phyloP scores from a whole-genome alignment of 805 yeast genomes.

The Lipomyces oligophaga region DNA sequence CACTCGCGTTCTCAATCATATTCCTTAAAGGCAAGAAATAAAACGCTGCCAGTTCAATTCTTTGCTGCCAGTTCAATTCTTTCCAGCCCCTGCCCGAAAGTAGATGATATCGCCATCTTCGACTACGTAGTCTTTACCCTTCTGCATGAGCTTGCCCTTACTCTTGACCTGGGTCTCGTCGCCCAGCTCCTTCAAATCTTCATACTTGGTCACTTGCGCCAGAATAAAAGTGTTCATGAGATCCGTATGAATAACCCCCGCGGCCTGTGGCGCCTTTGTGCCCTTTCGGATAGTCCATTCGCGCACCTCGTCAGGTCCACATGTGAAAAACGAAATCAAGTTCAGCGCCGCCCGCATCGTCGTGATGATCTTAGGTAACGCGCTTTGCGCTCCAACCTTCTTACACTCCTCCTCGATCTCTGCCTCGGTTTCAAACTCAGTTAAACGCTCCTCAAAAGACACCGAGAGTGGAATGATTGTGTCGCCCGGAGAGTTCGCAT shows the following conservation, averaged over 20 bases:
- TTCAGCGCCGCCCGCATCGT: constrained; percentile 83
- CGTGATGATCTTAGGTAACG: constrained; percentile 79
- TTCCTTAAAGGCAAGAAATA: too few species aligned
- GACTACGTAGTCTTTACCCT: constrained; percentile 92
- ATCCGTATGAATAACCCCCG: constrained; percentile 96
- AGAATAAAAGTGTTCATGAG: constrained; percentile 90
- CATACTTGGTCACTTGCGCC: constrained; percentile 87
- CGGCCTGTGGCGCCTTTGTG: constrained; percentile 96
- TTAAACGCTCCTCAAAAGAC: constrained; percentile 84
- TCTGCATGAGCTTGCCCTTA: constrained; percentile 81
- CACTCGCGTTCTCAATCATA: too few species aligned
- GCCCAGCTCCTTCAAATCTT: constrained; percentile 66
- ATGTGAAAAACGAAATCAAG: constrained; percentile 90
- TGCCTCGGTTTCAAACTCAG: constrained; percentile 79
- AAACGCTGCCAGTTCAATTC: too few species aligned
- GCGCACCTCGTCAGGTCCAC: constrained; percentile 94
- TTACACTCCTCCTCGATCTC: constrained; percentile 75
- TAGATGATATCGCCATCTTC: constrained; percentile 92
- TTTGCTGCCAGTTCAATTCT: too few species aligned
- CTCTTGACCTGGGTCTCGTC: constrained; percentile 82
- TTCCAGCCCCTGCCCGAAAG: constrained; percentile 89
- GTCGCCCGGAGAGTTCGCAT: constrained; percentile 81
- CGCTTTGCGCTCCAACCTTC: constrained; percentile 66
- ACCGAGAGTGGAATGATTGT: constrained; percentile 90
- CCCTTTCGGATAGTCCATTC: constrained; percentile 96